Base-by-base conservation (phyloP, 2,329 filamentous ascomycete species). In the Berkeleyomyces basicola region DNA sequence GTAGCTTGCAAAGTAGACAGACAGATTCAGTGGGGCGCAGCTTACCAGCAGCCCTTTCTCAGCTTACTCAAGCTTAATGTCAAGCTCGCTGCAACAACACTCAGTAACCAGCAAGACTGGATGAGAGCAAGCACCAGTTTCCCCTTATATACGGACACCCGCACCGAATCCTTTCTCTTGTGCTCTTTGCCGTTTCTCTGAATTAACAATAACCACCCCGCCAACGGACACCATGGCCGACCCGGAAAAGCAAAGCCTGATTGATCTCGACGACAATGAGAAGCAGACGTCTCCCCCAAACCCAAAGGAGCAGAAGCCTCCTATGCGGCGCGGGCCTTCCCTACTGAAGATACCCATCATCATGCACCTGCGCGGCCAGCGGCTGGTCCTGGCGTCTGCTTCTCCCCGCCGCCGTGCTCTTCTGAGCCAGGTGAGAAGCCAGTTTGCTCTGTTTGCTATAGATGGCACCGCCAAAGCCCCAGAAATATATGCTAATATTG, bases 341-440 rank as follows among this genome's bases (percentile, higher is more conserved):
- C 87, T 88, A 1, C 82, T 97, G 66, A 81, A 89, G 65, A 79
- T 97, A 16, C 91, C 92, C 14, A 85, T 90, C 63, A 77, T 99
- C 64, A 82, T 82, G 68, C 78, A 85, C 69, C 82, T 99, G 67
- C 84, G 87, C 70, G 81, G 81, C 62, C 89, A 88, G 72, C 81
- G 92, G 67, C 84, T 96, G 4, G 88, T 99, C 67, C 85, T 99
- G 37, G 93, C 93, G 61, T 96, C 91, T 2, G 84, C 87, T 23
- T 96, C 91, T 1, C 93, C 93, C 0, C 81, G 93, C 53, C 82
- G 93, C 61, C 87, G 85, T 72, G 85, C 88, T 66, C 82, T 99
- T 7, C 82, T 99, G 49, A 82, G 82, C 59, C 85, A 86, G 74
- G 83, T 87, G 72, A 53, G 66, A 36, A 14, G 23, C 23, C 23